Percentiles rank a stretch among this genome's conserved stretches.
Evolutionary conservation across 129 eudicot species (phyloP).

Genomic region (Smallanthus sonchifolius): DNA sequence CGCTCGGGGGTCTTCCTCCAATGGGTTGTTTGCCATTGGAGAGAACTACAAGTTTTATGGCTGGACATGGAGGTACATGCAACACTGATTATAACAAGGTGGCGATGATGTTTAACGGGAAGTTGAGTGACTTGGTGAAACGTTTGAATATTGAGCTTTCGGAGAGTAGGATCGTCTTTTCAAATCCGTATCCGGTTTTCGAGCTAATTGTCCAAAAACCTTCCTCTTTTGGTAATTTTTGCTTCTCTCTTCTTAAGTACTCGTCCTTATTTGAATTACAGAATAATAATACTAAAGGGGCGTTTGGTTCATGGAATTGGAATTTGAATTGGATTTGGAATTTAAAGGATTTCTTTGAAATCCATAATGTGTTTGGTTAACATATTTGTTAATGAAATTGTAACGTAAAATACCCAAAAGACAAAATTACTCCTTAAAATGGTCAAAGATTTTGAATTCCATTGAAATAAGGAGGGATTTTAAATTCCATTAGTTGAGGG

Average conservation of each 20-base stretch:
- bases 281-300: no score
- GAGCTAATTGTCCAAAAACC: conserved; percentile 52
- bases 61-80: conserved; percentile 48
- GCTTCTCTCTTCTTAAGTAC: background rate
- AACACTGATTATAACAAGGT: conserved; percentile 49
- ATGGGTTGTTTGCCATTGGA: conserved; percentile 89
- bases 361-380: no score
- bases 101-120: conserved; percentile 54
- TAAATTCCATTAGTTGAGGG: no score
- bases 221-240: conserved; percentile 48
- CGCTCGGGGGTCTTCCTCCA: conserved; percentile 73
- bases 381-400: no score
- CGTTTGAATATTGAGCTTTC: conserved; percentile 46
- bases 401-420: no score
- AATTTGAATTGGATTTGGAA: no score
- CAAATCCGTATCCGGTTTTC: conserved; percentile 56
- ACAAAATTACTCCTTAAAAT: no score
- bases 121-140: conserved; percentile 35
- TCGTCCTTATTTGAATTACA: background rate
- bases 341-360: no score
- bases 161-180: conserved; percentile 50
- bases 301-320: no score
- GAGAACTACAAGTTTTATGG: conserved; percentile 40
- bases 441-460: no score
- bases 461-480: no score